Base-by-base conservation (phyloP, 148 eudicot genomes). In the Cornus kousa region DNA sequence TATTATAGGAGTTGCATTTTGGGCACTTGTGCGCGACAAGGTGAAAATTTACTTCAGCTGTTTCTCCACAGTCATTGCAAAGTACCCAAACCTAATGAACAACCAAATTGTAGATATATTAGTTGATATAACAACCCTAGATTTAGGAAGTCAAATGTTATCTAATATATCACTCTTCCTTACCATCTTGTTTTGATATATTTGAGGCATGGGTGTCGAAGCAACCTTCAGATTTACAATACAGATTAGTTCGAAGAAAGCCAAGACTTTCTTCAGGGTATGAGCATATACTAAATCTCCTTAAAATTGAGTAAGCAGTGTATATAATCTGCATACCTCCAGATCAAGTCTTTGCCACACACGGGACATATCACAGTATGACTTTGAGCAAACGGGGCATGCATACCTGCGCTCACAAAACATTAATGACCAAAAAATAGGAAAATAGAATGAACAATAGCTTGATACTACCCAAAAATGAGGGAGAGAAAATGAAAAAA, bases 31-130 rank as follows among this genome's bases (percentile, higher is more conserved):
- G 90, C 5, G 90, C 98, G 67, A 93, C 77, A 32, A 90, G 70
- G 73, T 93, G 96, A 83, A 83, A 93, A 59, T 81, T 78, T 19
- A 93, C 96, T 53, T 89, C 79, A 0, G 96, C 81, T 57, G 24
- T 87, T 37, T 43, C 80, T 43, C 87, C 94, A 78, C 98, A 93
- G 77, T 93, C 98, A 72, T 93, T 93, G 85, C 98, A 93, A 13
- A 91, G 91, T 67, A 90, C 91, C 84, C 85, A 85, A 23, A 93
- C 95, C 94, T 93, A 74, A 10, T 3, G 20, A 53, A 48, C 28
- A 19, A 62, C 17, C 23, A 62, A 62, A 16, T 1, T 53, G 59
- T 13, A 62, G 20, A 62, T 4, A 20, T 10, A 2, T 62, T 62
- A 62, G 22, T 20, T 3, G 7, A 62, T n/a, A 5, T 62, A 8